Evolutionary conservation across 495 filamentous ascomycete genomes (phyloP).

Genomic region (Aspergillus hancockii): DNA sequence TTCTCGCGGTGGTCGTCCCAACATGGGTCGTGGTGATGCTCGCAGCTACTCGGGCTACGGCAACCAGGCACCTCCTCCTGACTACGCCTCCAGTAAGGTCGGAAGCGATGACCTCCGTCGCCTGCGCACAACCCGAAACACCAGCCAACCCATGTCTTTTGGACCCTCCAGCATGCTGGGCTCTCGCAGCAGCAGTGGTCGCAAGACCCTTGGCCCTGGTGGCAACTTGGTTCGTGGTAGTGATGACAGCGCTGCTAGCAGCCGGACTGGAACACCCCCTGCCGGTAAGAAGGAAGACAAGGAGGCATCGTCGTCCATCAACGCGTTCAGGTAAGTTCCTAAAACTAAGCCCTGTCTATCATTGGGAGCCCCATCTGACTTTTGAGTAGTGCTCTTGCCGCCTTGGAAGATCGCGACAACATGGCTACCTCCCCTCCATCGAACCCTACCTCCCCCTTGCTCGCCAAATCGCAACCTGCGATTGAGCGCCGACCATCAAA

Average conservation of each 20-base stretch:
- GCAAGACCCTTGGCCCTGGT: slow-evolving; percentile 70
- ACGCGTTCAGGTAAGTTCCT: slow-evolving; percentile 79
- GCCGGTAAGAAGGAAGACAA: slow-evolving; percentile 66
- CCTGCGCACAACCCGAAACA: slow-evolving; percentile 64
- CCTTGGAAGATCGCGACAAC: slow-evolving; percentile 57
- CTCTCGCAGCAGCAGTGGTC: slow-evolving; percentile 79
- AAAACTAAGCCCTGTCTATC: slow-evolving; percentile 2
- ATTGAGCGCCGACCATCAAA: slow-evolving; percentile 49
- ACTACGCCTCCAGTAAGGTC: slow-evolving; percentile 75
- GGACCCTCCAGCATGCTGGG: slow-evolving; percentile 79
- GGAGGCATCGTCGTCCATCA: slow-evolving; percentile 68
- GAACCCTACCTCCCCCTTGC: slow-evolving; percentile 56
- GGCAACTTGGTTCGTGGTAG: slow-evolving; percentile 67
- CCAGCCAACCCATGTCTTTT: slow-evolving; percentile 62
- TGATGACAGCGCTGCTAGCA: slow-evolving; percentile 81
- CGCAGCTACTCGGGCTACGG: slow-evolving; percentile 71
- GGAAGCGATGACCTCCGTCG: slow-evolving; percentile 86
- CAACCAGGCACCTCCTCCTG: slow-evolving; percentile 64
- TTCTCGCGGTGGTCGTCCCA: slow-evolving; percentile 60
- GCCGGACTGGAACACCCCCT: slow-evolving; percentile 84
- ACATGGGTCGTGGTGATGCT: slow-evolving; percentile 80
- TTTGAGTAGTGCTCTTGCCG: slow-evolving; percentile 55
- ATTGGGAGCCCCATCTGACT: slow-evolving; percentile 20
- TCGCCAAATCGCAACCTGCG: slow-evolving; percentile 55
- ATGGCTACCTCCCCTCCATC: slow-evolving; percentile 61